Conservation (phyloP, 768 basidiomycete species). For the Phanerochaete carnosa region DNA sequence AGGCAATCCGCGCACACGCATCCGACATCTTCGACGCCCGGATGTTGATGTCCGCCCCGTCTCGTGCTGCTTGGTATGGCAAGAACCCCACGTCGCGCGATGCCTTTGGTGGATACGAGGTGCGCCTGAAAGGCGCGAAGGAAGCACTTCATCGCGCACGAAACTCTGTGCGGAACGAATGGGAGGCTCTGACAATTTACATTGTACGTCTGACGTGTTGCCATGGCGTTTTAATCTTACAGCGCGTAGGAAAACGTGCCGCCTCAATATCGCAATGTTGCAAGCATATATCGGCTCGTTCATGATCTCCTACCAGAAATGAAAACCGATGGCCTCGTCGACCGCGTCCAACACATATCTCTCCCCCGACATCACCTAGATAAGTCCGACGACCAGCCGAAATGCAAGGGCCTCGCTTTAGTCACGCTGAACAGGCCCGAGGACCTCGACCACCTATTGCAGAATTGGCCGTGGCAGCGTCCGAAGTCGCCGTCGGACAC, state of each 20-base stretch:
- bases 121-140: slow-evolving; percentile 51
- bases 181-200: slow-evolving; percentile 67
- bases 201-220: slow-evolving; percentile 43
- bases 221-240: neutral
- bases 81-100: slow-evolving; percentile 17
- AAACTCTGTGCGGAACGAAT: slow-evolving; percentile 40
- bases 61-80: slow-evolving; percentile 37
- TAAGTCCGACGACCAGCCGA: slow-evolving; percentile 47
- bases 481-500: neutral
- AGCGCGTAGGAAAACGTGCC: slow-evolving; percentile 68
- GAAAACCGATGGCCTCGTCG: slow-evolving; percentile 1
- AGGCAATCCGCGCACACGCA: slow-evolving; percentile 53
- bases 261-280: slow-evolving; percentile 43
- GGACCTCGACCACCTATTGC: slow-evolving; percentile 41
- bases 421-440: slow-evolving; percentile 45
- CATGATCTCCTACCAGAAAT: slow-evolving; percentile 28
- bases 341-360: slow-evolving; percentile 46
- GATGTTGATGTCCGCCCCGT: slow-evolving; percentile 49
- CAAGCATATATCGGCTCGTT: slow-evolving; percentile 48
- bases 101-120: slow-evolving; percentile 57
- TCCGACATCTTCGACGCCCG: slow-evolving; percentile 52
- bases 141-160: slow-evolving; percentile 19
- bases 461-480: slow-evolving; percentile 62
- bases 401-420: slow-evolving; percentile 76
- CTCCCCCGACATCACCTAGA: slow-evolving; percentile 67